Evolutionary conservation across 306 rosid genomes (phyloP).

Genomic region (Castanospermum australe): DNA sequence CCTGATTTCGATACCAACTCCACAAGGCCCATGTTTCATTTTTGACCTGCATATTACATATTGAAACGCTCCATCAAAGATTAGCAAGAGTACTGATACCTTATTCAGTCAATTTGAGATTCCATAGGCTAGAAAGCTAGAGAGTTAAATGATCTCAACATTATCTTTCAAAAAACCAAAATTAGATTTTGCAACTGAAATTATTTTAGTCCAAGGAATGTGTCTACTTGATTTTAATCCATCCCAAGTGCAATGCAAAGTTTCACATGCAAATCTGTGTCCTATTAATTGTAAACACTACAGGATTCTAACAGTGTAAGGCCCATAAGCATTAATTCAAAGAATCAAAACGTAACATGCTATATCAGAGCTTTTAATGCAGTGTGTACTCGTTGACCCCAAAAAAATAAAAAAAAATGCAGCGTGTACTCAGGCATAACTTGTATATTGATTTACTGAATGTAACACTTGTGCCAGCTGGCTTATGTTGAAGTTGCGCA

Average conservation of each 20-base stretch:
- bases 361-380: background rate
- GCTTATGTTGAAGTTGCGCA: background rate
- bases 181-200: background rate
- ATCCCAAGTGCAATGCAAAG: background rate
- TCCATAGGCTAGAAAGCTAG: background rate
- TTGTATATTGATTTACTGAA: background rate
- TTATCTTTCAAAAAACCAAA: background rate
- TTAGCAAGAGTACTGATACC: background rate
- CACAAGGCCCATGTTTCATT: conserved; percentile 82
- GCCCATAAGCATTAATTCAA: background rate
- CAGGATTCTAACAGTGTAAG: background rate
- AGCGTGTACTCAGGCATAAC: background rate
- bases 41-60: conserved; percentile 57
- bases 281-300: background rate
- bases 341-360: conserved; percentile 16
- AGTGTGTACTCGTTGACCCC: no score
- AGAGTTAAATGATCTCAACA: background rate
- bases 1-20: conserved; percentile 87
- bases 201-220: background rate
- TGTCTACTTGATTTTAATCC: background rate
- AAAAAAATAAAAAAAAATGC: no score
- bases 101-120: background rate
- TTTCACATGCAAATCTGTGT: background rate
- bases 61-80: conserved; percentile 4
- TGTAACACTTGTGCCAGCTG: background rate